Conservation (phyloP, 352 stramenopile species). For the Pythium dissotocum region DNA sequence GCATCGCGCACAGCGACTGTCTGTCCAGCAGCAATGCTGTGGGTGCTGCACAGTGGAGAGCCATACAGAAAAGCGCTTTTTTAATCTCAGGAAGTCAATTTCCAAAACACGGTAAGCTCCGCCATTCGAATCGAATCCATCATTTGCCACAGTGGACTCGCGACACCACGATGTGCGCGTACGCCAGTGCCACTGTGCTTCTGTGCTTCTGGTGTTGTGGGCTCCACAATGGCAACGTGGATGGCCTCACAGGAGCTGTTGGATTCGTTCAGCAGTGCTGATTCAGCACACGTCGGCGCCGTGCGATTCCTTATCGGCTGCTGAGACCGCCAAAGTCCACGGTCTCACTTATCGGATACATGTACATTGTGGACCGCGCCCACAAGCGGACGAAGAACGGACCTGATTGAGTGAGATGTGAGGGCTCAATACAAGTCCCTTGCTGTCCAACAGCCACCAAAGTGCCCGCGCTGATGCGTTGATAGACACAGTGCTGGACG, state of each 20-base stretch:
- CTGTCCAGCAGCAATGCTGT: neutral
- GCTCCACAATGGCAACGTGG: neutral
- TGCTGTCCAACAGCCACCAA: neutral
- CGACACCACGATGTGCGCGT: neutral
- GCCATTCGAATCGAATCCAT: too few species aligned
- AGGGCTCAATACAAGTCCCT: neutral
- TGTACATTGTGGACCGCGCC: neutral
- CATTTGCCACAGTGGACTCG: neutral
- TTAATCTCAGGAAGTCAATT: neutral
- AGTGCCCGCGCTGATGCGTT: too few species aligned
- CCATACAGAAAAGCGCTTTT: neutral
- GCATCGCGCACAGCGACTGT: neutral
- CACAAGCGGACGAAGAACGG: slow-evolving; percentile 1
- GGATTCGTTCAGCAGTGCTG: neutral
- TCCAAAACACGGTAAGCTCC: neutral
- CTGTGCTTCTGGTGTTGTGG: neutral
- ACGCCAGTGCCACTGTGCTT: neutral
- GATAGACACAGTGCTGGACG: neutral
- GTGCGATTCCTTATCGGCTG: neutral
- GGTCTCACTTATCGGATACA: too few species aligned
- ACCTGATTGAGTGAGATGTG: neutral
- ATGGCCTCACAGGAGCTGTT: neutral
- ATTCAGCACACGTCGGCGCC: too few species aligned
- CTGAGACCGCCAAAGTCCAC: too few species aligned
- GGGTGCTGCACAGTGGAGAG: neutral